Evolutionary conservation across 2,329 filamentous ascomycete species (phyloP), one percentile per base, ranked within the genome.

Genomic region (Trichophyton schoenleinii): DNA sequence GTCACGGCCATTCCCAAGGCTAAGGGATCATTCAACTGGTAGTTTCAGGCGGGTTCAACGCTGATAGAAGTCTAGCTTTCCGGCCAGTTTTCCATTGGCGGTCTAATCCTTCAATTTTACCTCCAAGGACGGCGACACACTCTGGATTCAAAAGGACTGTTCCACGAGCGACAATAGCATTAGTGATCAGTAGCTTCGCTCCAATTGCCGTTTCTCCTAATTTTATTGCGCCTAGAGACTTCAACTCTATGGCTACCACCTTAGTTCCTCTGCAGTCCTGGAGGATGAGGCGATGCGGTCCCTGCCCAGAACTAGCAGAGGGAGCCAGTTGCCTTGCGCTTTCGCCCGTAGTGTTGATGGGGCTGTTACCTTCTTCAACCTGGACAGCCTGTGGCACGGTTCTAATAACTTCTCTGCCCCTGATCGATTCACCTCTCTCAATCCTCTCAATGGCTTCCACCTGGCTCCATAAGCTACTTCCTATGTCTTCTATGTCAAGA

Each of bases 401-500:
- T 2, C 92, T 82, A 18, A 97, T 84, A 34, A 99, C 84, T 71
- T 96, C 88, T 8, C 91, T 77, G 0, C 94, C 94, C 46, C 77
- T 76, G n/a, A 78, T 71, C 1, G 78, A 74, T 62, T 80, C 77
- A 3, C 78, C 74, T 11, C 76, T 74, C 67, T 83, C 80, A 2
- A 81, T 70, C 7, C 79, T 77, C 58, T 78, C 79, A 48, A 81
- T 83, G 38, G 86, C 84, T 72, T 96, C 90, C 36, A 96, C 82
- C 72, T 96, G 90, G 65, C 89, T 87, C 89, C 91, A 95, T 59
- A 87, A 82, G 67, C 87, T 90, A 59, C 82, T 80, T 1, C 86
- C 82, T 20, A 97, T 81, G 70, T 97, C 91, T 70, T 95, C 87
- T 6, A 97, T 79, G 67, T 95, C 91, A 1, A 96, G 76, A 0